Evolutionary conservation across 805 yeast genomes (phyloP).

Genomic region (Nakazawaea laoshanensis): DNA sequence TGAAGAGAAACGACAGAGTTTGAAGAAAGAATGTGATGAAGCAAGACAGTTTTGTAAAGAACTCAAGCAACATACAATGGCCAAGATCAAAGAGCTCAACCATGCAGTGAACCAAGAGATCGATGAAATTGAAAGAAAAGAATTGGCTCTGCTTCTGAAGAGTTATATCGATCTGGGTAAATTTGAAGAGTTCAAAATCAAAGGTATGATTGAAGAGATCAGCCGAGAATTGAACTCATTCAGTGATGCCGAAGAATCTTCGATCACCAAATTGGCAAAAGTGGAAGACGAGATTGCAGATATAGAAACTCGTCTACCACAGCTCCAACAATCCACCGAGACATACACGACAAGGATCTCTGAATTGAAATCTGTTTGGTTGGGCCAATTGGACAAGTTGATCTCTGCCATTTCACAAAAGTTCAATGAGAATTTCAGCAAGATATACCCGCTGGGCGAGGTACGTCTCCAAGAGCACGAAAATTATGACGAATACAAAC

Average conservation of each 20-base stretch:
- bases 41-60: constrained; percentile 11
- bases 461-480: constrained; percentile 48
- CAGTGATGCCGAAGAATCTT: constrained; percentile 18
- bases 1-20: constrained; percentile 18
- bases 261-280: constrained; percentile 22
- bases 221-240: constrained; percentile 28
- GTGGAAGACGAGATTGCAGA: constrained; percentile 29
- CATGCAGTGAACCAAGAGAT: constrained; percentile 25
- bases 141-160: constrained; percentile 27
- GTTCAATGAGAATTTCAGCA: constrained; percentile 57
- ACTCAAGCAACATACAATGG: constrained; percentile 15
- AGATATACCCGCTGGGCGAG: constrained; percentile 84
- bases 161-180: constrained; percentile 23
- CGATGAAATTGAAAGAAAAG: constrained; percentile 29
- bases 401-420: constrained; percentile 49
- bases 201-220: constrained; percentile 29
- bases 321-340: constrained; percentile 16
- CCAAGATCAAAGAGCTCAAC: constrained; percentile 20
- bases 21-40: constrained; percentile 14
- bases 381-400: constrained; percentile 45
- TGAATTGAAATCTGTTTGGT: constrained; percentile 43
- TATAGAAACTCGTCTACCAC: constrained; percentile 31
- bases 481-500: constrained; percentile 66
- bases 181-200: constrained; percentile 27
- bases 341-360: constrained; percentile 27